These are phyloP conservation scores for Rehmannia glutinosa DNA, from an alignment of 257 asterid genomes.

Conservation along the genomic window DNA sequence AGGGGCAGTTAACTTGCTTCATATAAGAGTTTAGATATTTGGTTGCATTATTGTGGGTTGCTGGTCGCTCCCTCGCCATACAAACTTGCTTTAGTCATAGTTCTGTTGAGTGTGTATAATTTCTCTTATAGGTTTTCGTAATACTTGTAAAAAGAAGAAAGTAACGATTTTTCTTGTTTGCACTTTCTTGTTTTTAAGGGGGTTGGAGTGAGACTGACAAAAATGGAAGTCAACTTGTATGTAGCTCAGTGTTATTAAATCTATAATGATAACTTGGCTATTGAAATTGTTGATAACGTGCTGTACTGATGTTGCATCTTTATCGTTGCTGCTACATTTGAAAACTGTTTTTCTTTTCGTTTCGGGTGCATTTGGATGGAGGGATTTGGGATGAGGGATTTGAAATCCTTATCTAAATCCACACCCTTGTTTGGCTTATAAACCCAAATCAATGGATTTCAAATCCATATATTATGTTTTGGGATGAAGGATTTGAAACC, in stretches of 20 bases:
- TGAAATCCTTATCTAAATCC: too few relatives aligned
- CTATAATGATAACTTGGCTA: not conserved
- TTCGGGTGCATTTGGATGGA: too few relatives aligned
- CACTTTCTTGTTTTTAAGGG: constrained; percentile 11
- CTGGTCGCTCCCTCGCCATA: too few relatives aligned
- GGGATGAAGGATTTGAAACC: too few relatives aligned
- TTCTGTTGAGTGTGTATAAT: constrained; percentile 23
- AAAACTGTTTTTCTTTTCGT: not conserved
- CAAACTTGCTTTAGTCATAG: not conserved
- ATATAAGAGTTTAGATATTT: too few relatives aligned
- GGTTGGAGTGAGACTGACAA: constrained; percentile 11
- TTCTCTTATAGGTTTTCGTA: constrained; percentile 15
- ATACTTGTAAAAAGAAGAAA: constrained; percentile 37
- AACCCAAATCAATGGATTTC: too few relatives aligned
- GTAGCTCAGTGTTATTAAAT: constrained; percentile 23
- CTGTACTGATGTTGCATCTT: not conserved
- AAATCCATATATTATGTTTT: too few relatives aligned
- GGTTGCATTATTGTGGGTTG: too few relatives aligned
- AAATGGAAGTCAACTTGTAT: constrained; percentile 33
- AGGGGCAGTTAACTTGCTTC: too few relatives aligned
- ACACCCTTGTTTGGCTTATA: too few relatives aligned
- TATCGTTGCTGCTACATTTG: not conserved
- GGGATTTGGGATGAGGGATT: too few relatives aligned
- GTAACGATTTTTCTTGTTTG: constrained; percentile 17
- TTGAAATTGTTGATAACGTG: constrained; percentile 4